Percentiles rank a stretch among this genome's conserved stretches.
phyloP scores from a whole-genome alignment of 2,329 filamentous ascomycete genomes.

The Xylariaceae sp. region DNA sequence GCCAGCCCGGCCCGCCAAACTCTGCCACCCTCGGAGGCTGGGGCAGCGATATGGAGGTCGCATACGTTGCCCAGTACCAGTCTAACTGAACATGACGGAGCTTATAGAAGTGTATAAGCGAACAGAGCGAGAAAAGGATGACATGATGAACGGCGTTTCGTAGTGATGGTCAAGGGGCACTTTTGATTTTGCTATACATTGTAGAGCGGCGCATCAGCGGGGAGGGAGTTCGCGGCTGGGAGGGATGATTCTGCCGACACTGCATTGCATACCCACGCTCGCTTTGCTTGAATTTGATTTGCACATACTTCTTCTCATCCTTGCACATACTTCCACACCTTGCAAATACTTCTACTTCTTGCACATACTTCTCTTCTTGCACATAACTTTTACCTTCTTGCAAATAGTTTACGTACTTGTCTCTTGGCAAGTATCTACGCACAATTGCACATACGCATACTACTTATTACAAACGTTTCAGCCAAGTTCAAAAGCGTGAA shows the following conservation, averaged over 20 bases:
- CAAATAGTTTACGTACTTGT: constrained; percentile 4
- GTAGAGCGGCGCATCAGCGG: constrained; percentile 11
- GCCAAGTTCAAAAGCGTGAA: no score
- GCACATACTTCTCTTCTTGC: constrained; percentile 13
- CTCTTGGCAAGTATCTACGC: constrained; percentile 12
- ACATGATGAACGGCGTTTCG: constrained; percentile 10
- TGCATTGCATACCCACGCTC: constrained; percentile 23
- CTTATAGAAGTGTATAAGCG: not conserved
- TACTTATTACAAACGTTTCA: no score
- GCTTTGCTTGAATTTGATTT: constrained; percentile 3
- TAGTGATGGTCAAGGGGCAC: not conserved
- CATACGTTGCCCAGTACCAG: constrained; percentile 52
- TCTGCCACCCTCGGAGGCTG: constrained; percentile 51
- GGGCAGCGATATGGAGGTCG: constrained; percentile 58
- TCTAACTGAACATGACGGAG: constrained; percentile 21
- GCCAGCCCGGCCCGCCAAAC: constrained; percentile 57
- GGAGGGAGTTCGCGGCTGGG: constrained; percentile 11
- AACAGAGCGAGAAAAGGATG: not conserved
- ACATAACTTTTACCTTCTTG: constrained; percentile 13
- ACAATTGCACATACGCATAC: not conserved
- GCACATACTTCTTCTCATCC: not conserved
- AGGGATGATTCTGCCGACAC: constrained; percentile 15
- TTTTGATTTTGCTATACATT: constrained; percentile 6
- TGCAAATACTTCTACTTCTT: constrained; percentile 19
- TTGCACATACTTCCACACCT: constrained; percentile 7